Percentiles rank a stretch among this genome's conserved stretches.
Conservation (phyloP, 495 filamentous ascomycete species). For the Opeltia flavorubescens region DNA sequence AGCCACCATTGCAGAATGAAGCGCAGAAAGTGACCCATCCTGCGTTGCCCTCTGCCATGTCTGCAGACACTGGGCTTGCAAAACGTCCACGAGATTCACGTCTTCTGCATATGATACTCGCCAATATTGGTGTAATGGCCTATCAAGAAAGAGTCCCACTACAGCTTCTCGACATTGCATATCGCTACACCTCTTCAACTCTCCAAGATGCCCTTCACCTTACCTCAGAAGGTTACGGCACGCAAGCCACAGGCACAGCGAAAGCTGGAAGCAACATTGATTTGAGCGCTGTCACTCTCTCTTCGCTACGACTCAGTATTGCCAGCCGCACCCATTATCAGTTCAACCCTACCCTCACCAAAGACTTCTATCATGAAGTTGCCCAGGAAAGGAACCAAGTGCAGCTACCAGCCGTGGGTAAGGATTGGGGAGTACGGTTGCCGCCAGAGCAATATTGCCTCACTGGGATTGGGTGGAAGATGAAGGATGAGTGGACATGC, state of each 20-base stretch:
- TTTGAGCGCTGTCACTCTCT: conserved; percentile 34
- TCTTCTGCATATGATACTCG: conserved; percentile 80
- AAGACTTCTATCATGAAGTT: conserved; percentile 75
- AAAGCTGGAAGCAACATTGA: conserved; percentile 21
- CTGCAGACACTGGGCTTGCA: conserved; percentile 39
- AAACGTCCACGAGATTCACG: conserved; percentile 83
- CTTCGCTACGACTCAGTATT: conserved; percentile 49
- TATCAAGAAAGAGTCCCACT: conserved; percentile 93
- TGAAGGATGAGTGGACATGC: conserved; percentile 66
- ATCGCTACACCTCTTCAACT: conserved; percentile 53
- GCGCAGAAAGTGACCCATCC: too few species aligned
- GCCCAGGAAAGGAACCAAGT: conserved; percentile 72
- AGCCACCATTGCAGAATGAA: too few species aligned
- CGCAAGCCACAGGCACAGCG: conserved; percentile 5
- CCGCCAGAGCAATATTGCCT: conserved; percentile 87
- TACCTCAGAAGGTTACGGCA: conserved; percentile 37
- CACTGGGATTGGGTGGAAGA: conserved; percentile 68
- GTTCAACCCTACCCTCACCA: conserved; percentile 52
- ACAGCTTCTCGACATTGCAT: conserved; percentile 92
- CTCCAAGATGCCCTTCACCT: conserved; percentile 39
- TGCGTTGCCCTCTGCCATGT: too few species aligned
- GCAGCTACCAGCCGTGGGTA: conserved; percentile 59
- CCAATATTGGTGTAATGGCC: conserved; percentile 68
- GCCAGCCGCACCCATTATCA: conserved; percentile 49
- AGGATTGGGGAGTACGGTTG: conserved; percentile 70